Evolutionary conservation across 163 green algal genomes (phyloP), one percentile per base, ranked within the genome.

Genomic region (Chlorella variabilis): DNA sequence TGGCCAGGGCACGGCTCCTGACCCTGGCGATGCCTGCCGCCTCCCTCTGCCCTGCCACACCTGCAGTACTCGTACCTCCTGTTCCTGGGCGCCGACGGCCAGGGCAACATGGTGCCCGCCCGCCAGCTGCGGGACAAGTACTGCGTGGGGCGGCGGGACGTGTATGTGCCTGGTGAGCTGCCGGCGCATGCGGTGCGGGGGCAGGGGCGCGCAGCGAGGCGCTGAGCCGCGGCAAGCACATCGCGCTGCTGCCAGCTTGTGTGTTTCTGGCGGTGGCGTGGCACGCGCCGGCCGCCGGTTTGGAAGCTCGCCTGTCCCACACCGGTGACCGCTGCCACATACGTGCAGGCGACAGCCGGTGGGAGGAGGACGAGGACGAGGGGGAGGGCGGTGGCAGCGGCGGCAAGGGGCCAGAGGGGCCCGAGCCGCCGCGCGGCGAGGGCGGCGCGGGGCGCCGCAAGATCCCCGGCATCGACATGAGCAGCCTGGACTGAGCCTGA

Each of bases 101-200:
- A 84, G 3, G 93, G 93, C 8, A 92, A 97, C 87, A 89, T 94
- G 85, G 75, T 97, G 61, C 92, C 93, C 18, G 93, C 85, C 65
- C 84, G 81, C 71, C 86, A 68, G 51, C 84, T 97, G 54, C 87
- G 93, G 13, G 89, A 96, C 77, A 94, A 92, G 77, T 97, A 96
- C 84, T 92, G 83, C 71, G 85, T 89, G 8, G 66, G 86, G 51
- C 75, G 92, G 42, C 58, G 83, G 58, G 93, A 95, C 71, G 85
- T 94, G 51, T 91, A 91, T 66, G 58, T 62, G 4, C 83, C 87
- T 11, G 85, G 81, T 8, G 62, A 87, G 58, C 87, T 85, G 18
- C 9, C 36, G 34, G 48, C 7, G 18, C 17, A 39, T 23, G 8
- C 17, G 4, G 39, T n/a, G n/a, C n/a, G n/a, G n/a, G n/a, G n/a